Evolutionary conservation across 2,329 filamentous ascomycete species (phyloP), one percentile per base, ranked within the genome.

Genomic region (Penicillium sp.): DNA sequence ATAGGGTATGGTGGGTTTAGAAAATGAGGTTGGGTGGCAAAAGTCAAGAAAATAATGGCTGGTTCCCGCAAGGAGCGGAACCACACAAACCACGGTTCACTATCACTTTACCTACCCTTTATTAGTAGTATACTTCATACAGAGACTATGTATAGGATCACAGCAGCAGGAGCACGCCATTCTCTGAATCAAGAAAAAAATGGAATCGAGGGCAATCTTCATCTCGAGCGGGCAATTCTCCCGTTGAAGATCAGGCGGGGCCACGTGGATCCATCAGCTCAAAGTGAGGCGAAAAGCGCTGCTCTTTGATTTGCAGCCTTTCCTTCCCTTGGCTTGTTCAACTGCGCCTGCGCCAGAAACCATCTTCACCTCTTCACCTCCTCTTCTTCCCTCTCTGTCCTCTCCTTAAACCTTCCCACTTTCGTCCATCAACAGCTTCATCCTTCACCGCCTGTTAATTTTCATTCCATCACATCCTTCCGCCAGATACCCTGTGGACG

Each of bases 241-340:
- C 31, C 7, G 30, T 26, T 48, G 41, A 59, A 54, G 41, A 59
- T 47, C 41, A 55, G 62, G 69, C 69, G 68, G 70, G 69, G 67
- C 70, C 70, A 73, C 70, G 70, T 72, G 69, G 68, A 72, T 68
- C 66, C 62, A 58, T 62, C 60, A 46, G 52, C 53, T 61, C 60
- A 67, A 69, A 72, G 71, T 71, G 70, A 71, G 68, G 68, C 70
- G 66, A 60, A 56, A 63, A 45, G 47, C 55, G 41, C 52, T 45
- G 57, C 54, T 51, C 31, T 53, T 47, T 64, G 21, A 59, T 56
- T 54, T 56, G 35, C 44, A 45, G 52, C 52, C 45, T 56, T 56
- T 54, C 38, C 61, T 64, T 63, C 60, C 38, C 52, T 56, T 53
- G 49, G 51, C 31, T 58, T 66, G 47, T 53, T 61, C 44, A 48